A percentile compares a stretch with the other conserved stretches of the same genome.
These are phyloP conservation scores for Neofusicoccum sp. DNA, from an alignment of 2,329 filamentous ascomycete genomes.

Conservation along the genomic window DNA sequence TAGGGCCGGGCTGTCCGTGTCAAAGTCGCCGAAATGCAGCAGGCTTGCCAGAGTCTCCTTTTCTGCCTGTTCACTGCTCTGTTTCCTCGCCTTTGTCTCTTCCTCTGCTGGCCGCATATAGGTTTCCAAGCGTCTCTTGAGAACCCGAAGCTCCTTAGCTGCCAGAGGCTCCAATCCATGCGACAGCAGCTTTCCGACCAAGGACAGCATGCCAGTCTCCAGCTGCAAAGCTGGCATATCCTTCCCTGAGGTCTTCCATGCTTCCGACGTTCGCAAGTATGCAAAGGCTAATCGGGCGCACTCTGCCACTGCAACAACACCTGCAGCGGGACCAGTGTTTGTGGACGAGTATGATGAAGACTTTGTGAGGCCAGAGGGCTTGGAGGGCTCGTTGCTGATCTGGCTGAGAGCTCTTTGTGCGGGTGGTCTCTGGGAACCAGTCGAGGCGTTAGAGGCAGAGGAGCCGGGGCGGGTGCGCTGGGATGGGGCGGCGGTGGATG, in stretches of 20 bases:
- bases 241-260: constrained; percentile 49
- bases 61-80: constrained; percentile 35
- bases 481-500: constrained; percentile 19
- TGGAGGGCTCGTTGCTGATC: constrained; percentile 54
- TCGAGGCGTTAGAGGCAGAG: constrained; percentile 22
- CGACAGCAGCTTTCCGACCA: constrained; percentile 64
- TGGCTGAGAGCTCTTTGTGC: constrained; percentile 60
- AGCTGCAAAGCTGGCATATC: constrained; percentile 64
- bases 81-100: constrained; percentile 23
- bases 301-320: constrained; percentile 59
- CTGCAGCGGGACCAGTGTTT: constrained; percentile 30
- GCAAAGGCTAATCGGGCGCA: constrained; percentile 68
- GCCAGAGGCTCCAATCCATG: constrained; percentile 67
- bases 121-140: constrained; percentile 62
- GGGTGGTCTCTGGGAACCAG: constrained; percentile 47
- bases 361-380: constrained; percentile 21
- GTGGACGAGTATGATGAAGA: constrained; percentile 38
- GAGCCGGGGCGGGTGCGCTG: constrained; percentile 21
- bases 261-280: constrained; percentile 60
- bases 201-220: constrained; percentile 69
- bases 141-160: constrained; percentile 63
- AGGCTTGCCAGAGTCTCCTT: constrained; percentile 57
- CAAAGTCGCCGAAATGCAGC: constrained; percentile 57
- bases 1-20: constrained; percentile 32
- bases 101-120: constrained; percentile 24